Evolutionary conservation across 768 basidiomycete species (phyloP).

Genomic region (Boletus fagicola): DNA sequence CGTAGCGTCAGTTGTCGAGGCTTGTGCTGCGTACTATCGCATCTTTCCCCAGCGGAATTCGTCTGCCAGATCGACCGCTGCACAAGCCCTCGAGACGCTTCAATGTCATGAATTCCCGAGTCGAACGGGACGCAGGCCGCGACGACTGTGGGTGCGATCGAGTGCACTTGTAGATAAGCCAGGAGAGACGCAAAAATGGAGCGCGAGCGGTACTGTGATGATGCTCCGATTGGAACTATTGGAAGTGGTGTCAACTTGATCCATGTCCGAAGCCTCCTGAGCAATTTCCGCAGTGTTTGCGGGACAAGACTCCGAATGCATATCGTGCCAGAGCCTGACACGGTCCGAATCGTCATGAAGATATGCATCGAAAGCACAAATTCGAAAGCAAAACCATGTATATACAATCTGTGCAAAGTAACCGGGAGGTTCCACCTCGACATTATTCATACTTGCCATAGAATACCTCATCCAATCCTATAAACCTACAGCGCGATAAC

Average conservation of each 20-base stretch:
- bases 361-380: constrained; percentile 15
- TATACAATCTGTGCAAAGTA: constrained; percentile 24
- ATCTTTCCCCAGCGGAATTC: too few species aligned
- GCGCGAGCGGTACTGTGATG: too few species aligned
- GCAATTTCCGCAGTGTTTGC: neutral
- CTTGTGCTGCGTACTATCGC: too few species aligned
- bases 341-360: neutral
- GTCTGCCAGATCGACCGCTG: neutral
- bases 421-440: constrained; percentile 26
- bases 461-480: constrained; percentile 22
- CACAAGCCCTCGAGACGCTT: neutral
- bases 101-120: neutral
- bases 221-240: neutral
- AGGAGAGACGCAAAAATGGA: too few species aligned
- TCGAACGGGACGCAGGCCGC: too few species aligned
- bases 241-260: neutral
- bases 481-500: constrained; percentile 22
- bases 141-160: neutral
- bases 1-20: too few species aligned
- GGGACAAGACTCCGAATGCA: neutral
- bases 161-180: neutral
- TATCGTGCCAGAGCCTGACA: neutral
- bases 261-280: neutral
- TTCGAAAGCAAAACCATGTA: constrained; percentile 27
- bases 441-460: constrained; percentile 29